A percentile compares a stretch with the other conserved stretches of the same genome.
Evolutionary conservation across 2,329 filamentous ascomycete species (phyloP).

Genomic region (Neoarthrinium moseri): DNA sequence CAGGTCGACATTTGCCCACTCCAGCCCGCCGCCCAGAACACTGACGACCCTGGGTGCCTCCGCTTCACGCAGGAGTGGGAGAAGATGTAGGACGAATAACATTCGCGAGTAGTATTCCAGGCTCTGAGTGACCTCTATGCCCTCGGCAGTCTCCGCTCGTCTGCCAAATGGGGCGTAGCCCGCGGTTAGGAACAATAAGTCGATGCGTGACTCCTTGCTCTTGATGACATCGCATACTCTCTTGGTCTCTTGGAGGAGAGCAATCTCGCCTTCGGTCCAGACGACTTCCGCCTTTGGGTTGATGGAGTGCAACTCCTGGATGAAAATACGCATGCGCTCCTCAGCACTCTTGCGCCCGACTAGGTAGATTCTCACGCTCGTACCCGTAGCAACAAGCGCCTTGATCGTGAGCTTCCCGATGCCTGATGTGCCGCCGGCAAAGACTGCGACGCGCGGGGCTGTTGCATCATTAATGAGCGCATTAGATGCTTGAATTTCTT

Average conservation of each 20-base stretch:
- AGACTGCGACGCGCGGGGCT: conserved; percentile 37
- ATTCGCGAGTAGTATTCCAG: conserved; percentile 43
- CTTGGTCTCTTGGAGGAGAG: conserved; percentile 41
- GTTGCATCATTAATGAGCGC: conserved; percentile 35
- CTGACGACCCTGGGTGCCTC: conserved; percentile 31
- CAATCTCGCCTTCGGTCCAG: conserved; percentile 40
- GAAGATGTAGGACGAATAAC: conserved; percentile 36
- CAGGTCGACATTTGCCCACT: conserved; percentile 23
- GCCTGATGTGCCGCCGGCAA: conserved; percentile 45
- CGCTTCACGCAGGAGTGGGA: conserved; percentile 34
- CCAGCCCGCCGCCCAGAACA: conserved; percentile 32
- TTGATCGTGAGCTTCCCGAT: conserved; percentile 40
- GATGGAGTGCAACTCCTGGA: conserved; percentile 31
- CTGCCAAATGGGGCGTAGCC: conserved; percentile 41
- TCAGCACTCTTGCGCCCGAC: conserved; percentile 38
- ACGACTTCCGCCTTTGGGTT: conserved; percentile 40
- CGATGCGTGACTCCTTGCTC: conserved; percentile 33
- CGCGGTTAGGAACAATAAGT: conserved; percentile 42
- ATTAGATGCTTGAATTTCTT: conserved; percentile 36
- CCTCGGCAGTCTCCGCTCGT: conserved; percentile 38
- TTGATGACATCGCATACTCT: conserved; percentile 37
- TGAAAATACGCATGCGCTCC: conserved; percentile 27
- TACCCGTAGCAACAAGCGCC: conserved; percentile 33
- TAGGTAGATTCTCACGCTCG: conserved; percentile 37
- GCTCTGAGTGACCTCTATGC: conserved; percentile 37